phyloP scores from a whole-genome alignment of 176 grass and related monocot species.

The Paspalum vaginatum region DNA sequence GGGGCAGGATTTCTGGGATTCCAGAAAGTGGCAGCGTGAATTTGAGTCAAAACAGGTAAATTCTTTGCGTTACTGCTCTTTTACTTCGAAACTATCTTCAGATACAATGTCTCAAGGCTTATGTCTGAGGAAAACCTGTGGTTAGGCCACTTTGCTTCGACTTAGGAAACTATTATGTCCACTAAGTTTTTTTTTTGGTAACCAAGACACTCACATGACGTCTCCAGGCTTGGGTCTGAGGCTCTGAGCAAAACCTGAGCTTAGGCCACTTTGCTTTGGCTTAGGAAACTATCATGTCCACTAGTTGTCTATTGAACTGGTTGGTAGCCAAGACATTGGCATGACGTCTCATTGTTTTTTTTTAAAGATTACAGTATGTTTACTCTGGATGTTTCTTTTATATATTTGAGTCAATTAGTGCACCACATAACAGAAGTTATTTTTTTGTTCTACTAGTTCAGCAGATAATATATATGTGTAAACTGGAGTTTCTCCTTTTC shows the following conservation, averaged over 20 bases:
- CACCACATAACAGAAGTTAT: not conserved
- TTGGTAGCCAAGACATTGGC: not conserved
- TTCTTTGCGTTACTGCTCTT: not conserved
- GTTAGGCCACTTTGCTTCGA: not conserved
- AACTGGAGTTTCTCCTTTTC: not conserved
- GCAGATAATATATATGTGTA: not conserved
- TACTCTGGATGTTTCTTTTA: not conserved
- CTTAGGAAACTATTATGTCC: not conserved
- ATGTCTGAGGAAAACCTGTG: not conserved
- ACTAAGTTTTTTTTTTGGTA: not conserved
- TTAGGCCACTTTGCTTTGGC: no score
- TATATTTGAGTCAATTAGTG: not conserved
- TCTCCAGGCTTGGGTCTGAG: no score
- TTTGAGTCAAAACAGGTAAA: slow-evolving; percentile 95
- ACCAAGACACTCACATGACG: not conserved
- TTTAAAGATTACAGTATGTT: not conserved
- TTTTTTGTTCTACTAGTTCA: not conserved
- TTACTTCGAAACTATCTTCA: slow-evolving; percentile 3
- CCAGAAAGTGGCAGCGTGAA: slow-evolving; percentile 91
- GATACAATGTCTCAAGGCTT: not conserved
- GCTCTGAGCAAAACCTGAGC: no score
- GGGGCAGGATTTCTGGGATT: slow-evolving; percentile 99
- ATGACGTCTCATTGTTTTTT: not conserved
- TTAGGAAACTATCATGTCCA: not conserved
- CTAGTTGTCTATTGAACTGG: not conserved